These are phyloP conservation scores for Globisporangium sylvaticum DNA, from an alignment of 352 stramenopile species.

Conservation along the genomic window DNA sequence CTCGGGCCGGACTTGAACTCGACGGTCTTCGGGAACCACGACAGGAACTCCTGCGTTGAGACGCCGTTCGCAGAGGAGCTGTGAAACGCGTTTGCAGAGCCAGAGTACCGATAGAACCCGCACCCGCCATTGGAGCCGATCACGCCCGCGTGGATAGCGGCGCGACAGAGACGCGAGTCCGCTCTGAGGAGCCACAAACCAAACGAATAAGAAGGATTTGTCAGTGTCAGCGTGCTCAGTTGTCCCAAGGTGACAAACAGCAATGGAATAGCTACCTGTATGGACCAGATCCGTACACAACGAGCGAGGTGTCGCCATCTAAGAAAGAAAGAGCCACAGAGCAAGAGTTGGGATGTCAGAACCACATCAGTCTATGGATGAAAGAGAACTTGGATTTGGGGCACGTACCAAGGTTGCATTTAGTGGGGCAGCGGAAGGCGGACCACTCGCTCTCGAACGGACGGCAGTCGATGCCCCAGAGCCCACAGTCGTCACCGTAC, in stretches of 20 bases:
- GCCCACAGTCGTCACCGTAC: constrained; percentile 55
- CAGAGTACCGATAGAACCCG: constrained; percentile 20
- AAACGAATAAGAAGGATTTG: not conserved
- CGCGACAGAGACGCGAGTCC: constrained; percentile 78
- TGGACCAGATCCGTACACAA: constrained; percentile 58
- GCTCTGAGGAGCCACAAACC: constrained; percentile 25
- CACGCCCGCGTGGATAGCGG: constrained; percentile 72
- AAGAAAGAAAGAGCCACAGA: not conserved
- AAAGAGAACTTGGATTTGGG: not conserved
- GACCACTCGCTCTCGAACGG: constrained; percentile 58
- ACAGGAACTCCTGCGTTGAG: constrained; percentile 38
- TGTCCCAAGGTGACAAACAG: not conserved
- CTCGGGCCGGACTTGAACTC: constrained; percentile 60
- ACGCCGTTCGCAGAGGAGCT: constrained; percentile 51
- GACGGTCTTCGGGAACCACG: constrained; percentile 84
- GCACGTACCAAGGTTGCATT: constrained; percentile 52
- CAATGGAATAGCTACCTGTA: constrained; percentile 40
- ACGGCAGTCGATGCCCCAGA: constrained; percentile 55
- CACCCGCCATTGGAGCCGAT: constrained; percentile 68
- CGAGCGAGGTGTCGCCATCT: constrained; percentile 65
- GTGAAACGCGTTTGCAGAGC: constrained; percentile 36
- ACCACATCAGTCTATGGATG: not conserved
- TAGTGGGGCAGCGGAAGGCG: constrained; percentile 64
- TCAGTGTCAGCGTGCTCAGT: not conserved
- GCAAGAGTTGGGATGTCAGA: not conserved